These are phyloP conservation scores for Cladosporium velox DNA, from an alignment of 2,329 filamentous ascomycete species.

Conservation along the genomic window DNA sequence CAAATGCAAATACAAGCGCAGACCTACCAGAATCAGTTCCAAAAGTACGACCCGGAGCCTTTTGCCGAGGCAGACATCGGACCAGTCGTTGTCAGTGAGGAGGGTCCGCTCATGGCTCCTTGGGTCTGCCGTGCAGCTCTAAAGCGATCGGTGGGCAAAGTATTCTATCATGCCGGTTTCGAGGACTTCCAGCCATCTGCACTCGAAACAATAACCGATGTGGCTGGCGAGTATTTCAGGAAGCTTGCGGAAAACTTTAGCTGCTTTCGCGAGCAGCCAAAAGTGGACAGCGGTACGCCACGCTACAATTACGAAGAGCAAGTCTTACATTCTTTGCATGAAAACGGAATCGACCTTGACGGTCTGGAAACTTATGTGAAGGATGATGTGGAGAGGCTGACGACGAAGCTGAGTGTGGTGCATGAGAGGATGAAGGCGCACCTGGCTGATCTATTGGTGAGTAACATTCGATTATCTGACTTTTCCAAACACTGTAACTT, in stretches of 20 bases:
- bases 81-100: constrained; percentile 84
- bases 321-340: constrained; percentile 79
- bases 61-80: constrained; percentile 86
- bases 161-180: constrained; percentile 95
- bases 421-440: constrained; percentile 95
- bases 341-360: constrained; percentile 81
- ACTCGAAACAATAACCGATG: constrained; percentile 83
- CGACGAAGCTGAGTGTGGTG: constrained; percentile 74
- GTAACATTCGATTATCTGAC: constrained; percentile 16
- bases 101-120: constrained; percentile 83
- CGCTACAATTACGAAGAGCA: constrained; percentile 83
- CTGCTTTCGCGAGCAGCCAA: constrained; percentile 80
- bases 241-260: constrained; percentile 80
- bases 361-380: constrained; percentile 82
- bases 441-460: constrained; percentile 78
- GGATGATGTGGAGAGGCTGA: constrained; percentile 87
- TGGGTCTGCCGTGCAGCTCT: constrained; percentile 80
- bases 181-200: constrained; percentile 96
- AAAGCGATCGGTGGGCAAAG: constrained; percentile 87
- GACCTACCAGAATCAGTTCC: constrained; percentile 98
- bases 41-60: constrained; percentile 88
- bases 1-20: constrained; percentile 97
- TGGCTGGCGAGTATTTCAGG: constrained; percentile 85
- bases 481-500: constrained; percentile 25
- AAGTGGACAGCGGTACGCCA: constrained; percentile 50